These are phyloP conservation scores for Fusarium xyrophilum DNA, from an alignment of 2,329 filamentous ascomycete species.

Conservation along the genomic window DNA sequence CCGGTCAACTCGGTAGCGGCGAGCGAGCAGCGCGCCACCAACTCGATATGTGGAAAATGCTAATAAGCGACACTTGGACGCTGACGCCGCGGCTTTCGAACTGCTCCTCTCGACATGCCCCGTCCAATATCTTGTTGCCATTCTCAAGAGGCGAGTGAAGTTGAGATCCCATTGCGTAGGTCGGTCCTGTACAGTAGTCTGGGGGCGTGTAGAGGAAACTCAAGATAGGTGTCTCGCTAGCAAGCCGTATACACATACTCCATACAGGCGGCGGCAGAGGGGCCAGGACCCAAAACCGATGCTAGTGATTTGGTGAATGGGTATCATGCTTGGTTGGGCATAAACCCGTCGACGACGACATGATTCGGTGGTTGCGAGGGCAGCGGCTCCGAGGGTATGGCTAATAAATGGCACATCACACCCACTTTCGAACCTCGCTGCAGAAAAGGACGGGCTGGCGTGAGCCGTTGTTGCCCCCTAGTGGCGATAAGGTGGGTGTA, in stretches of 20 bases:
- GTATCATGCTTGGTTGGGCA: constrained; percentile 19
- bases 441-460: constrained; percentile 30
- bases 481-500: constrained; percentile 35
- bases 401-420: constrained; percentile 24
- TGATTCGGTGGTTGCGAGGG: constrained; percentile 20
- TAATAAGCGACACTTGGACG: constrained; percentile 30
- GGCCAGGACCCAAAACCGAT: not conserved
- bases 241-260: not conserved
- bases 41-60: constrained; percentile 20
- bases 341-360: constrained; percentile 18
- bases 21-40: constrained; percentile 30
- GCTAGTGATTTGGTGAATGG: constrained; percentile 26
- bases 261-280: constrained; percentile 7
- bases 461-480: constrained; percentile 31
- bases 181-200: not conserved
- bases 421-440: constrained; percentile 31
- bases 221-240: constrained; percentile 19
- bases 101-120: not conserved
- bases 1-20: constrained; percentile 11
- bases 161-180: constrained; percentile 20
- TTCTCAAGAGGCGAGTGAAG: constrained; percentile 20
- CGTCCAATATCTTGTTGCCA: constrained; percentile 18
- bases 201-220: constrained; percentile 10
- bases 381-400: constrained; percentile 7
- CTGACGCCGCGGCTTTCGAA: constrained; percentile 15